Conservation (phyloP, 805 yeast genomes). For the Sungouiella blattae region DNA sequence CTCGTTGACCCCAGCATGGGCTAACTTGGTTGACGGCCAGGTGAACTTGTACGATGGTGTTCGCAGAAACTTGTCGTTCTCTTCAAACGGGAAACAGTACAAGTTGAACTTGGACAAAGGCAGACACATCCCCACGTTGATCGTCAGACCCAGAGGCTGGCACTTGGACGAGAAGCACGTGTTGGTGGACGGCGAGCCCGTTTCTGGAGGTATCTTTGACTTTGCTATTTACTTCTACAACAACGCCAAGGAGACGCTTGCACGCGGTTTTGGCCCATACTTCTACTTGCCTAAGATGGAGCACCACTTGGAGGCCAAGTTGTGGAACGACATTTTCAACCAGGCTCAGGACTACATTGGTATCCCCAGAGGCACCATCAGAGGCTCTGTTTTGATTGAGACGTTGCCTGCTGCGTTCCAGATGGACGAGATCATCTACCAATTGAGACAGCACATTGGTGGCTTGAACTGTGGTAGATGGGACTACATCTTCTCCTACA, state of each 20-base stretch:
- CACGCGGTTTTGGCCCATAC: slow-evolving; percentile 19
- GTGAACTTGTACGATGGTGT: slow-evolving; percentile 74
- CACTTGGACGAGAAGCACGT: slow-evolving; percentile 22
- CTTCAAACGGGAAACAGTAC: slow-evolving; percentile 39
- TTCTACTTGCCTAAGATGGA: slow-evolving; percentile 23
- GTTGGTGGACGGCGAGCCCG: slow-evolving; percentile 17
- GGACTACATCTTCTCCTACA: slow-evolving; percentile 22
- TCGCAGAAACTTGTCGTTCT: slow-evolving; percentile 54
- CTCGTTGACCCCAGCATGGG: slow-evolving; percentile 82
- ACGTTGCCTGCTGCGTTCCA: slow-evolving; percentile 22
- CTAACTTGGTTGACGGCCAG: slow-evolving; percentile 75
- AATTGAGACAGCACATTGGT: slow-evolving; percentile 17
- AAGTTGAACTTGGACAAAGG: slow-evolving; percentile 22
- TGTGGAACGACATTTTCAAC: slow-evolving; percentile 21
- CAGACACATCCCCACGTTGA: slow-evolving; percentile 14
- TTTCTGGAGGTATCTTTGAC: slow-evolving; percentile 19
- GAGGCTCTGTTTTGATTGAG: slow-evolving; percentile 21
- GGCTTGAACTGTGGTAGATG: slow-evolving; percentile 23
- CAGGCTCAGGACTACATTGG: slow-evolving; percentile 17
- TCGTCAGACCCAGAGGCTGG: slow-evolving; percentile 23
- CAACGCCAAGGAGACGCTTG: slow-evolving; percentile 14
- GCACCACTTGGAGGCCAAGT: slow-evolving; percentile 20
- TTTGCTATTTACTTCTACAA: slow-evolving; percentile 20
- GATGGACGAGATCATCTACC: slow-evolving; percentile 23
- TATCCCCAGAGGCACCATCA: slow-evolving; percentile 18